Conservation (phyloP, 495 filamentous ascomycete species). For the Talaromyces liani region DNA sequence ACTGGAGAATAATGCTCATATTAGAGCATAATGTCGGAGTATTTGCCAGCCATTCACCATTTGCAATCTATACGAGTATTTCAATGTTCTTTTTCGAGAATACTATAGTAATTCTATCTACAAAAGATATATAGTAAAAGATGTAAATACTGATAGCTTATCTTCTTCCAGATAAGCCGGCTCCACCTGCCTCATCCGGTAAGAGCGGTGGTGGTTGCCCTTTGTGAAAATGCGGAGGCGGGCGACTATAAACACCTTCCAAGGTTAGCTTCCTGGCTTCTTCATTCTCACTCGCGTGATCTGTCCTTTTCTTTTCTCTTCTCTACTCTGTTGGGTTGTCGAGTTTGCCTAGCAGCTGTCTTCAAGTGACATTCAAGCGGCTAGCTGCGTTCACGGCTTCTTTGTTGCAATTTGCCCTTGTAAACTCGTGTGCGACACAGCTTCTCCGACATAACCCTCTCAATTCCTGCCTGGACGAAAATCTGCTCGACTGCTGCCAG, state of each 20-base stretch:
- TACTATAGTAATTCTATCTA: too few species aligned
- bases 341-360: neutral
- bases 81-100: too few species aligned
- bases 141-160: neutral
- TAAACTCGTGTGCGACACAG: neutral
- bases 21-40: neutral
- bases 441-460: neutral
- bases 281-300: neutral
- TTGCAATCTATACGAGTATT: neutral
- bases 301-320: neutral
- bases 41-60: neutral
- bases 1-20: neutral
- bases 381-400: neutral
- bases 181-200: neutral
- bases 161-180: neutral
- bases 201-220: neutral
- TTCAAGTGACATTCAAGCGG: neutral
- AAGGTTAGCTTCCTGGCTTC: neutral
- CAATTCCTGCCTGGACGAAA: neutral
- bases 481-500: neutral
- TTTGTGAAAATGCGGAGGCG: neutral
- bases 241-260: neutral
- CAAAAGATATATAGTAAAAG: too few species aligned
- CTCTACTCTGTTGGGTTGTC: neutral
- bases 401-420: neutral